These are phyloP conservation scores for Podospora pseudopauciseta DNA, from an alignment of 495 filamentous ascomycete genomes.

Conservation along the genomic window DNA sequence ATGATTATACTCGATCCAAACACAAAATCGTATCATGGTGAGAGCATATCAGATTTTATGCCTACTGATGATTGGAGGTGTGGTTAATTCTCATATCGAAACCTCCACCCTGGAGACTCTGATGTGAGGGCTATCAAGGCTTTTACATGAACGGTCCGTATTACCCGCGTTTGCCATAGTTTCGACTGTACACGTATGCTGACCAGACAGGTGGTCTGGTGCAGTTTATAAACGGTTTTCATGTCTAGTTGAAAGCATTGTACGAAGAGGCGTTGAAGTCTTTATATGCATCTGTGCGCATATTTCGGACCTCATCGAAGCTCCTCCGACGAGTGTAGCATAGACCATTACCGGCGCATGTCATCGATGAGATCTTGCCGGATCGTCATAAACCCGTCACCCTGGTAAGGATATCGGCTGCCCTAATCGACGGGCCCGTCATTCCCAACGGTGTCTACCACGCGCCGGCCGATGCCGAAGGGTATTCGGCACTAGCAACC, in stretches of 20 bases:
- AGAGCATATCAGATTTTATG: too few relatives aligned
- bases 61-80: too few relatives aligned
- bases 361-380: background rate
- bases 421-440: constrained; percentile 5
- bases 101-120: background rate
- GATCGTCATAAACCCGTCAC: constrained; percentile 10
- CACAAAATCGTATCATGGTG: too few relatives aligned
- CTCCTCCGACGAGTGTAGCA: background rate
- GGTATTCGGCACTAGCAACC: background rate
- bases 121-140: background rate
- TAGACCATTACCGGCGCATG: background rate
- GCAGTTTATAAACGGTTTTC: too few relatives aligned
- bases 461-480: background rate
- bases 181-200: background rate
- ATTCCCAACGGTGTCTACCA: background rate
- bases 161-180: too few relatives aligned
- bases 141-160: background rate
- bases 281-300: background rate
- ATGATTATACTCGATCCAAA: background rate
- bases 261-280: too few relatives aligned
- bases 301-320: background rate
- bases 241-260: too few relatives aligned
- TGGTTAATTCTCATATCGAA: background rate
- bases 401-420: background rate
- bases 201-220: too few relatives aligned